phyloP scores from a whole-genome alignment of 345 rosid genomes.

The Moricandia moricandioides region DNA sequence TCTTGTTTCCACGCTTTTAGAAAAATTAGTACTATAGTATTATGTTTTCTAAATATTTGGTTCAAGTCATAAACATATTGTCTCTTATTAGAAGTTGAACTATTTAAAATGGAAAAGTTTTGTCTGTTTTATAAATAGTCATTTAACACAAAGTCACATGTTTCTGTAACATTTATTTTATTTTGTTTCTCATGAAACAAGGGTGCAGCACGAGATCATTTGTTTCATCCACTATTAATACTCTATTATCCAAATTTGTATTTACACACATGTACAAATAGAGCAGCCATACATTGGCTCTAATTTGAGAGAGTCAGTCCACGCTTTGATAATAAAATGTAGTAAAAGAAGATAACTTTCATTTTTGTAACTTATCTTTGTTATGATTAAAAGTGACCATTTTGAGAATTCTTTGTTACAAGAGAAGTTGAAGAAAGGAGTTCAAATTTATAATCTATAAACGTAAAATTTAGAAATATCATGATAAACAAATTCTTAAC shows the following conservation, averaged over 20 bases:
- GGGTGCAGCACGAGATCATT: not conserved
- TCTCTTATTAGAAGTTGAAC: not conserved
- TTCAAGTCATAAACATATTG: not conserved
- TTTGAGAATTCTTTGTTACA: not conserved
- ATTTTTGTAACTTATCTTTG: not conserved
- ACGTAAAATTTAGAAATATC: not conserved
- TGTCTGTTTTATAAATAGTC: not conserved
- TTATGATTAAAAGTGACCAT: not conserved
- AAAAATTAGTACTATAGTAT: not conserved
- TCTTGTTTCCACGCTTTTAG: not conserved
- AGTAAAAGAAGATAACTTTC: not conserved
- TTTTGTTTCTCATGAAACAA: not conserved
- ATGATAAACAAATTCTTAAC: not conserved
- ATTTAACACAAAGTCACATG: conserved; percentile 14
- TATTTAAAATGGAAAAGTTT: not conserved
- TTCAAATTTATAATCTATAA: not conserved
- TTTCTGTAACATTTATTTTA: not conserved
- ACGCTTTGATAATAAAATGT: not conserved
- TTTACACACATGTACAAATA: not conserved
- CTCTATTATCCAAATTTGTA: not conserved
- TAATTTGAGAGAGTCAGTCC: not conserved
- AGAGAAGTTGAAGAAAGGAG: not conserved
- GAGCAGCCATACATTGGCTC: not conserved
- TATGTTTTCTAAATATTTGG: not conserved
- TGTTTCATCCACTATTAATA: not conserved